Percentiles rank a stretch among this genome's conserved stretches.
Evolutionary conservation across 768 basidiomycete genomes (phyloP).

Genomic region (Pleurotus djamor): DNA sequence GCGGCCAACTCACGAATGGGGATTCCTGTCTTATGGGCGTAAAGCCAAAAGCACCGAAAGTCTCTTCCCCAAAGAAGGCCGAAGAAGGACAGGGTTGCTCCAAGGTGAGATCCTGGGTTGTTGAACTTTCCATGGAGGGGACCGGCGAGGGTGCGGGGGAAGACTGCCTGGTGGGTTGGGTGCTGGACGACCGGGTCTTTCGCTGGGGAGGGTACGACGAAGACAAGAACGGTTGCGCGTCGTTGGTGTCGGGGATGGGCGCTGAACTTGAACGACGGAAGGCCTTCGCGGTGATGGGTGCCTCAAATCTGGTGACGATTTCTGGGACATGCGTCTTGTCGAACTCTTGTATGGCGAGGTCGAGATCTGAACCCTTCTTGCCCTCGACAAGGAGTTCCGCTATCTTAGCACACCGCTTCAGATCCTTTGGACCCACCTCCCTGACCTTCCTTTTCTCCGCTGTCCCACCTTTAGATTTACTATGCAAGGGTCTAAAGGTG

Average conservation of each 20-base stretch:
- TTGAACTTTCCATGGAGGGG: conserved; percentile 3
- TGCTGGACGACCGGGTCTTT: not conserved
- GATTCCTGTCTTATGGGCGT: conserved; percentile 36
- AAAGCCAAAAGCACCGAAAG: conserved; percentile 19
- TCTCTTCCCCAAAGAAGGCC: conserved; percentile 15
- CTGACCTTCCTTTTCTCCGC: conserved; percentile 52
- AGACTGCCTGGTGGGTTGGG: conserved; percentile 11
- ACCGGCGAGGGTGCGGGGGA: conserved; percentile 15
- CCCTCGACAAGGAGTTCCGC: conserved; percentile 65
- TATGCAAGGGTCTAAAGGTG: conserved; percentile 63
- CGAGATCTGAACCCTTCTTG: conserved; percentile 56
- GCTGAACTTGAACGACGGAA: conserved; percentile 63
- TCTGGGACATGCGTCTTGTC: conserved; percentile 50
- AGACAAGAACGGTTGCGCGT: conserved; percentile 21
- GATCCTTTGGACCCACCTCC: conserved; percentile 61
- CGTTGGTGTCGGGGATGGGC: conserved; percentile 41
- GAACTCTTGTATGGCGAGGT: conserved; percentile 56
- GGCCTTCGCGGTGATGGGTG: conserved; percentile 63
- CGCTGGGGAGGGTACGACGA: conserved; percentile 8
- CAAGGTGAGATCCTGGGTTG: conserved; percentile 14
- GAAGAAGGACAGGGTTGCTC: conserved; percentile 29
- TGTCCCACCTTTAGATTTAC: conserved; percentile 29
- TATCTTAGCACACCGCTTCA: conserved; percentile 64
- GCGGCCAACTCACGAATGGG: conserved; percentile 43
- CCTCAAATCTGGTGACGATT: conserved; percentile 71